Base-by-base conservation (phyloP, 768 basidiomycete genomes). In the Phaffia australis region DNA sequence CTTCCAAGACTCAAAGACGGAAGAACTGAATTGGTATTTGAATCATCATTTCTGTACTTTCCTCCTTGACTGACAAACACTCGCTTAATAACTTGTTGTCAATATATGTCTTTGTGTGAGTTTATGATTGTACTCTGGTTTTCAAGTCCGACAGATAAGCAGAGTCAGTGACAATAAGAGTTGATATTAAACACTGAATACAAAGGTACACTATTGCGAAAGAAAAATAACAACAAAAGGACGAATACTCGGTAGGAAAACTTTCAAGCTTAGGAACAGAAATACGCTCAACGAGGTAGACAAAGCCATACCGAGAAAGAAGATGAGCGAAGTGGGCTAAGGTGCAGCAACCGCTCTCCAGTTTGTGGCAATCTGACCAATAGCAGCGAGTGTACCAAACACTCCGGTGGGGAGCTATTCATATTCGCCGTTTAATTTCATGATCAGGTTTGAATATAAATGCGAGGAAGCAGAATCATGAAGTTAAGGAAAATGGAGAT, bases 341-440 rank as follows among this genome's bases (percentile, higher is more conserved):
- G 64, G 23, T 14, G 18, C 3, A 19, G 57, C 58, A n/a, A 52
- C 29, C 23, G 56, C 64, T 46, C 50, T 25, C 67, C 67, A 69
- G 16, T 58, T 63, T 1, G 42, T 49, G 25, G 47, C 48, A 49
- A 69, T 56, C 55, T 69, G 67, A 14, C 56, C 67, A 46, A 69
- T 23, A 25, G 62, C 61, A 0, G 67, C 67, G 42, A 64, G 48
- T 5, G 67, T 63, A 15, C 67, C 67, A 30, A 69, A 69, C 35
- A 69, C 14, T 9, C 67, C 67, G 8, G 67, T 69, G 11, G 35
- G 54, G 52, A 62, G 58, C 62, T 63, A 29, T 21, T 42, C 35
- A 42, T 42, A 42, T 42, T 42, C 4, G n/a, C n/a, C n/a, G 16
- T 23, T 54, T 15, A 23, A 29, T 5, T 15, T 9, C n/a, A 54